Base-by-base conservation (phyloP, 345 rosid species). In the Euphorbia lathyris region DNA sequence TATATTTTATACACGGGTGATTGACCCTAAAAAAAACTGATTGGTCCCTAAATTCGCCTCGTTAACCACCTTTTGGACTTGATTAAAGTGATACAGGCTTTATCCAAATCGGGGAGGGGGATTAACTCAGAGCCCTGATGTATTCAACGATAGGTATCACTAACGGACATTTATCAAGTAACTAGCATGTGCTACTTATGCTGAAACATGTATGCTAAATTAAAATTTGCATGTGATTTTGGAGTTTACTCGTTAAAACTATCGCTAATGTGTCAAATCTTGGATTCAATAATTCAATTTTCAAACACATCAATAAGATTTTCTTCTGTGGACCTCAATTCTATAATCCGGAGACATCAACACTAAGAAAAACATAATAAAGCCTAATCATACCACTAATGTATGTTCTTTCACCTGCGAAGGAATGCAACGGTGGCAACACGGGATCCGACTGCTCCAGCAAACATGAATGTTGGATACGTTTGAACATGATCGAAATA, bases 361-460 rank as follows among this genome's bases (percentile, higher is more conserved):
- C 32, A 14, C 8, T 10, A 57, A 26, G 16, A 40, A 58, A 45
- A 42, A 27, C 23, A 55, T 20, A 22, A 53, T 34, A 22, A 45
- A 67, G 17, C 48, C 55, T 34, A 25, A 14, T 43, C 5, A 42
- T 7, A 67, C 20, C 30, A 38, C 19, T 63, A 45, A 45, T 45
- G 51, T 69, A n/a, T n/a, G n/a, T n/a, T n/a, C n/a, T n/a, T n/a
- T 84, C 81, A 91, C 76, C 76, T 83, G 71, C 91, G 85, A 50
- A 85, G 83, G 72, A 95, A 90, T 7, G 98, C 99, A 63, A 90
- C 98, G 0, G 97, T 95, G 34, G 99, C 92, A 57, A 92, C 98
- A 58, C 96, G 96, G 2, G 98, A 88, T 72, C 99, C 98, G 7
- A 84, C 86, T 3, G 85, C 74, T 27, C 98, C 99, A 47, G 96